Percentiles rank a stretch among this genome's conserved stretches.
Conservation (phyloP, 2,329 filamentous ascomycete genomes). For the Colletotrichum higginsianum region DNA sequence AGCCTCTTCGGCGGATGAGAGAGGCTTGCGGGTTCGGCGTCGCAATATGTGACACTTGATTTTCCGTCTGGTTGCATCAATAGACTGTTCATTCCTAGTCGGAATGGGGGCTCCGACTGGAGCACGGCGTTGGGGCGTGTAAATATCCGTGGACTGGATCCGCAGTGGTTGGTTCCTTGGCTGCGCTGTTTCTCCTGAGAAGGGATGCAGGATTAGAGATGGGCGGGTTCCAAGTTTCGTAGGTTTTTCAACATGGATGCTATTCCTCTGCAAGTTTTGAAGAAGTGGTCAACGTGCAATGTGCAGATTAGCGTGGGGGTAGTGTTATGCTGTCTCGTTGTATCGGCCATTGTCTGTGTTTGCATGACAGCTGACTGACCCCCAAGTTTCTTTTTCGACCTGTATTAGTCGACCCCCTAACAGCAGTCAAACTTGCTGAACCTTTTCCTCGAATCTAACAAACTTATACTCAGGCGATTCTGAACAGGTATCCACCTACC, state of each 20-base stretch:
- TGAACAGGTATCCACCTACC: too few species aligned
- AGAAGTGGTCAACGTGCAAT: neutral
- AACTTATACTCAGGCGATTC: too few species aligned
- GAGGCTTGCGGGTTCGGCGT: neutral
- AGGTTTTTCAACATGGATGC: slow-evolving; percentile 27
- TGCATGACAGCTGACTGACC: too few species aligned
- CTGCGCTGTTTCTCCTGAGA: slow-evolving; percentile 27
- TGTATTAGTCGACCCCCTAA: too few species aligned
- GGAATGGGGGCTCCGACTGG: slow-evolving; percentile 21
- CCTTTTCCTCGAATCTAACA: too few species aligned
- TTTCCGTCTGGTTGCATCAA: slow-evolving; percentile 31
- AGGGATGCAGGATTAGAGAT: slow-evolving; percentile 22
- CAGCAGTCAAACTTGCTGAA: too few species aligned
- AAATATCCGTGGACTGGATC: slow-evolving; percentile 41
- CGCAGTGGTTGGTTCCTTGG: slow-evolving; percentile 25
- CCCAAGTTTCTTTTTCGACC: too few species aligned
- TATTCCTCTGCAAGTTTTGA: neutral
- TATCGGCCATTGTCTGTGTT: too few species aligned
- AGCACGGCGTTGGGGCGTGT: slow-evolving; percentile 42
- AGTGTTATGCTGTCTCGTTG: too few species aligned
- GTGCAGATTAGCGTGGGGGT: too few species aligned
- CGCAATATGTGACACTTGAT: slow-evolving; percentile 9
- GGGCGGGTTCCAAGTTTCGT: slow-evolving; percentile 11
- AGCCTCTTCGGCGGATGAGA: neutral
- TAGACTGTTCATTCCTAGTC: slow-evolving; percentile 38